These are phyloP conservation scores for Nothopassalora personata DNA, from an alignment of 2,329 filamentous ascomycete species.

Conservation along the genomic window DNA sequence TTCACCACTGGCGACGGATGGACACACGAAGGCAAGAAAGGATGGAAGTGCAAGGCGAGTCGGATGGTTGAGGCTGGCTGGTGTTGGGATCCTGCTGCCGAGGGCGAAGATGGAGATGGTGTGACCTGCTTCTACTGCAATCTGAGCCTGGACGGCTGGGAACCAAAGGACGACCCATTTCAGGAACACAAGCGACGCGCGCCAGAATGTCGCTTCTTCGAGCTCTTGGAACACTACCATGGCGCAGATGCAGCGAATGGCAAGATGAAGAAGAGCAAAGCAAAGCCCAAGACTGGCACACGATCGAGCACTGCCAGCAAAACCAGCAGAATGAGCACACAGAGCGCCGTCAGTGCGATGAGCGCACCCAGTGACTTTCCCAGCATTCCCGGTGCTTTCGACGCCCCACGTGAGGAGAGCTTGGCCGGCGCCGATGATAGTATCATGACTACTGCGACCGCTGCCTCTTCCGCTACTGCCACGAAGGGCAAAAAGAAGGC, in stretches of 20 bases:
- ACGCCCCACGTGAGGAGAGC: constrained; percentile 19
- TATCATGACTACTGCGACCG: constrained; percentile 44
- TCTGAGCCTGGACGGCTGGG: constrained; percentile 88
- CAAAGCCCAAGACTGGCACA: constrained; percentile 17
- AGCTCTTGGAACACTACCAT: constrained; percentile 50
- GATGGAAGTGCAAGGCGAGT: constrained; percentile 83
- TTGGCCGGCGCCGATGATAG: constrained; percentile 50
- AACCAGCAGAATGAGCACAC: constrained; percentile 57
- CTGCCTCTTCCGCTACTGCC: constrained; percentile 34
- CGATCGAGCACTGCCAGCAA: constrained; percentile 53
- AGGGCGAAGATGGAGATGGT: constrained; percentile 73
- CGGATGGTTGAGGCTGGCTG: constrained; percentile 92
- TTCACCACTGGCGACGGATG: constrained; percentile 66
- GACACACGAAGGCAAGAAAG: constrained; percentile 84
- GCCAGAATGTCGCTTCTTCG: constrained; percentile 77
- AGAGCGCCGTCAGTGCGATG: constrained; percentile 30
- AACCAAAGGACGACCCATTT: constrained; percentile 83
- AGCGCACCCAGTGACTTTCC: constrained; percentile 18
- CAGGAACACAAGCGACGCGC: constrained; percentile 81
- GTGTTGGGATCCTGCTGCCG: constrained; percentile 80
- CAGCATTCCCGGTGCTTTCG: constrained; percentile 19
- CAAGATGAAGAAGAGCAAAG: constrained; percentile 30
- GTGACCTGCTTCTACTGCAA: constrained; percentile 89
- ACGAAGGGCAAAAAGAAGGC: constrained; percentile 32
- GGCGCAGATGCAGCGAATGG: constrained; percentile 16